Evolutionary conservation across 768 basidiomycete genomes (phyloP).

Genomic region (Auricularia cornea): DNA sequence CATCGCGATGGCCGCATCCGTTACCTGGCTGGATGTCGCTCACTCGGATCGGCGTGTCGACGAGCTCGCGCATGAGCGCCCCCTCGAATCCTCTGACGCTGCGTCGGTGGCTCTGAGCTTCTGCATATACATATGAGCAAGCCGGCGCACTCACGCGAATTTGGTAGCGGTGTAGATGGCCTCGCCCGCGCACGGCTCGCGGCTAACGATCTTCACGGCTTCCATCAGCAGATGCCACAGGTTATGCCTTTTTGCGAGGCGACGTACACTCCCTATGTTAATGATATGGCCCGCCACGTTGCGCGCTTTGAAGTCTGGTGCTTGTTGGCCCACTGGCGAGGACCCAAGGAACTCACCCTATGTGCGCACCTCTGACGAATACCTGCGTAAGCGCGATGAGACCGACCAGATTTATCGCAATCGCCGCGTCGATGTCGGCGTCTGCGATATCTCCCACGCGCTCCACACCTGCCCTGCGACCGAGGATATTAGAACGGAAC

Average conservation of each 20-base stretch:
- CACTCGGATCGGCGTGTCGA: slow-evolving; percentile 90
- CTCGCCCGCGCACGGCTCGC: slow-evolving; percentile 83
- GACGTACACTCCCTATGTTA: slow-evolving; percentile 56
- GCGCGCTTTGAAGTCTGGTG: slow-evolving; percentile 65
- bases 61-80: slow-evolving; percentile 75
- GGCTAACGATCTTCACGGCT: slow-evolving; percentile 58
- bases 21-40: slow-evolving; percentile 82
- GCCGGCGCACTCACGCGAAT: slow-evolving; percentile 33
- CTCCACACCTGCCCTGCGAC: slow-evolving; percentile 64
- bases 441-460: slow-evolving; percentile 75
- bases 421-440: slow-evolving; percentile 62
- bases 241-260: too few relatives aligned
- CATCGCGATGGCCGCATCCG: too few relatives aligned
- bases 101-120: too few relatives aligned
- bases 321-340: too few relatives aligned
- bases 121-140: too few relatives aligned
- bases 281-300: slow-evolving; percentile 76
- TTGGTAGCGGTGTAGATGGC: slow-evolving; percentile 92
- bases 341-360: too few relatives aligned
- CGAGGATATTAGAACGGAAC: not conserved
- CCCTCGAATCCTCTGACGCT: slow-evolving; percentile 77
- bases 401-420: slow-evolving; percentile 57
- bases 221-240: too few relatives aligned
- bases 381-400: slow-evolving; percentile 79
- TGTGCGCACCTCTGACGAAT: slow-evolving; percentile 49